A percentile compares a stretch with the other conserved stretches of the same genome.
These are phyloP conservation scores for Leccinum ponderosum DNA, from an alignment of 1,284 basidiomycete genomes.

Conservation along the genomic window DNA sequence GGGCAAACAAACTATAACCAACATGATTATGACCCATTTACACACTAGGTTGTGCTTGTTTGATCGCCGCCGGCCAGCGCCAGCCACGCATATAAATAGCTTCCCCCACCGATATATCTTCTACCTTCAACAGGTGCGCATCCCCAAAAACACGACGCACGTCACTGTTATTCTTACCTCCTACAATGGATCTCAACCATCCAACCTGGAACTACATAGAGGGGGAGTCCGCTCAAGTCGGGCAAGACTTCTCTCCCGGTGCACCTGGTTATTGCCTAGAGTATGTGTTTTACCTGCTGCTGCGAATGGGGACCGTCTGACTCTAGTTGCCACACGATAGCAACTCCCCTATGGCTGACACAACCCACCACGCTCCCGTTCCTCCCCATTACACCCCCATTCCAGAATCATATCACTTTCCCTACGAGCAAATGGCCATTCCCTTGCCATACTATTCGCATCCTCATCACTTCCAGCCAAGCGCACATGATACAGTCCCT, in stretches of 20 bases:
- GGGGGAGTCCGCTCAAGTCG: background rate
- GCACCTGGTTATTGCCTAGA: background rate
- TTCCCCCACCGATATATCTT: background rate
- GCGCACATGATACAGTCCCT: background rate
- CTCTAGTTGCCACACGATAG: background rate
- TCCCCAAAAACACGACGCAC: background rate
- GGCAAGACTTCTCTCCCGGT: background rate
- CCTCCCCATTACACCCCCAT: background rate
- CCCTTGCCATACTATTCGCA: background rate
- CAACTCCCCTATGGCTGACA: background rate
- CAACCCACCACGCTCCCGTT: background rate
- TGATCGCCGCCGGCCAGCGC: background rate
- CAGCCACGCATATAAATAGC: background rate
- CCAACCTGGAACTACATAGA: background rate
- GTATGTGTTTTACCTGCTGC: conserved; percentile 9
- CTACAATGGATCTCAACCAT: background rate
- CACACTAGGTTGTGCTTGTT: background rate
- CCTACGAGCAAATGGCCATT: background rate
- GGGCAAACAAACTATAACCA: background rate
- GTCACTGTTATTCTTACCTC: background rate
- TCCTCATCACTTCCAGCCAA: background rate
- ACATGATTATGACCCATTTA: conserved; percentile 1
- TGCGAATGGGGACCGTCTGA: background rate
- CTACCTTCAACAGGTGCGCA: background rate
- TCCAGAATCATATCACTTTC: background rate